These are phyloP conservation scores for Chamaecrista fasciculata DNA, from an alignment of 306 rosid genomes.

Conservation along the genomic window DNA sequence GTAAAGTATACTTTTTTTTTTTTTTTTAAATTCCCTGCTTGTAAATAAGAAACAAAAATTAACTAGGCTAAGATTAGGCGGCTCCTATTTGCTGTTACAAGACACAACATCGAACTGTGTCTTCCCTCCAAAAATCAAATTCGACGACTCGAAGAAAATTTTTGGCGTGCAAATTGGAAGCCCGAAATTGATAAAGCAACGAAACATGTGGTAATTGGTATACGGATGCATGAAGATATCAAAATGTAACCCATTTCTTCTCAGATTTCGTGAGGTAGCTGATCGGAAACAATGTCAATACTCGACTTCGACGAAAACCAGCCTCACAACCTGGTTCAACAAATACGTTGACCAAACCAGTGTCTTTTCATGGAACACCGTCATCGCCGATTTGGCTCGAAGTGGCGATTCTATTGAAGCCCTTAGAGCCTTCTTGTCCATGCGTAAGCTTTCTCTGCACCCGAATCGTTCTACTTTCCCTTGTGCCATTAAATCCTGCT, in stretches of 20 bases:
- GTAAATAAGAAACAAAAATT: too few species aligned
- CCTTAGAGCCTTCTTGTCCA: constrained; percentile 67
- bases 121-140: too few species aligned
- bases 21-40: too few species aligned
- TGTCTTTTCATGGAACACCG: constrained; percentile 69
- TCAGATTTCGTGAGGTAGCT: neutral
- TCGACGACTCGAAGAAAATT: neutral
- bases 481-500: constrained; percentile 77
- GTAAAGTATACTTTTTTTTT: too few species aligned
- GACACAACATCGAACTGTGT: neutral
- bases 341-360: constrained; percentile 68
- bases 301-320: constrained; percentile 38
- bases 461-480: constrained; percentile 77
- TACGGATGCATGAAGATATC: constrained; percentile 9
- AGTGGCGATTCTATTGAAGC: constrained; percentile 70
- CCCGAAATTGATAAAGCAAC: neutral
- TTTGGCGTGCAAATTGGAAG: neutral
- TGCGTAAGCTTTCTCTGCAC: constrained; percentile 71
- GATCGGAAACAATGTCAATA: constrained; percentile 23
- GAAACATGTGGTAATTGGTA: neutral
- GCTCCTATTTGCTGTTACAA: too few species aligned
- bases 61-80: neutral
- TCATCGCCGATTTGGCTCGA: constrained; percentile 79
- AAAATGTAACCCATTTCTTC: neutral
- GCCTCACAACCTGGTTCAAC: constrained; percentile 60